phyloP scores from a whole-genome alignment of 2,329 filamentous ascomycete species.

The Fusarium oxysporum region DNA sequence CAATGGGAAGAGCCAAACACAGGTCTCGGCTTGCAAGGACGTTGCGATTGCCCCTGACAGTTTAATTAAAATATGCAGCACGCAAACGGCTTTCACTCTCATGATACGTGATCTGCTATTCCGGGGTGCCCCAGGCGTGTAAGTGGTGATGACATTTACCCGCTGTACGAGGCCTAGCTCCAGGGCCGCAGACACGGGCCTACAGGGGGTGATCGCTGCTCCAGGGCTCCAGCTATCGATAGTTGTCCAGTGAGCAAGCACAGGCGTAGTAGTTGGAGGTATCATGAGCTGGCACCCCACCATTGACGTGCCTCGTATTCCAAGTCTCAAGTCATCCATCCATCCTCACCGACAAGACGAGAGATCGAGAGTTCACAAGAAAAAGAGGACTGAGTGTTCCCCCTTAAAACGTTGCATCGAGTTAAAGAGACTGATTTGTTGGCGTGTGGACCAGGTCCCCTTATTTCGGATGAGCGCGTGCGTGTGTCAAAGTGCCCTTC shows the following conservation, averaged over 20 bases:
- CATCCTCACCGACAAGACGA: conserved; percentile 19
- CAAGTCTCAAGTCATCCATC: conserved; percentile 28
- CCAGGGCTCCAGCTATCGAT: conserved; percentile 38
- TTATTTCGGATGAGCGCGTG: conserved; percentile 22
- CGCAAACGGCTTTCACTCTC: conserved; percentile 27
- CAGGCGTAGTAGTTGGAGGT: conserved; percentile 30
- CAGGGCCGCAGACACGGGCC: conserved; percentile 29
- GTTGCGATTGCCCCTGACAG: conserved; percentile 23
- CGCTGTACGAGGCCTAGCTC: conserved; percentile 33
- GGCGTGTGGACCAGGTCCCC: conserved; percentile 39
- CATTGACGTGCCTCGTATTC: conserved; percentile 26
- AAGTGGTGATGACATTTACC: conserved; percentile 39
- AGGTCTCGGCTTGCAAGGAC: conserved; percentile 13
- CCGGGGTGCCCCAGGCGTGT: conserved; percentile 27
- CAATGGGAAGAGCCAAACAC: conserved; percentile 29
- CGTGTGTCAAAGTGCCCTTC: conserved; percentile 33
- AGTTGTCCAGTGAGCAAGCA: conserved; percentile 46
- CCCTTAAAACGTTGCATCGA: conserved; percentile 14
- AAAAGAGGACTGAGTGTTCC: conserved; percentile 40
- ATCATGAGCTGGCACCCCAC: conserved; percentile 46
- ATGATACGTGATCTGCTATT: conserved; percentile 17
- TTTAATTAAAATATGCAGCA: conserved; percentile 41
- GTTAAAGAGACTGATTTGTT: conserved; percentile 35
- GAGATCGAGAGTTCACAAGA: conserved; percentile 3
- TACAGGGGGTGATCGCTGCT: conserved; percentile 18